Evolutionary conservation across 2,329 filamentous ascomycete species (phyloP), one percentile per base, ranked within the genome.

Genomic region (Stagonosporopsis cucurbitacearum): DNA sequence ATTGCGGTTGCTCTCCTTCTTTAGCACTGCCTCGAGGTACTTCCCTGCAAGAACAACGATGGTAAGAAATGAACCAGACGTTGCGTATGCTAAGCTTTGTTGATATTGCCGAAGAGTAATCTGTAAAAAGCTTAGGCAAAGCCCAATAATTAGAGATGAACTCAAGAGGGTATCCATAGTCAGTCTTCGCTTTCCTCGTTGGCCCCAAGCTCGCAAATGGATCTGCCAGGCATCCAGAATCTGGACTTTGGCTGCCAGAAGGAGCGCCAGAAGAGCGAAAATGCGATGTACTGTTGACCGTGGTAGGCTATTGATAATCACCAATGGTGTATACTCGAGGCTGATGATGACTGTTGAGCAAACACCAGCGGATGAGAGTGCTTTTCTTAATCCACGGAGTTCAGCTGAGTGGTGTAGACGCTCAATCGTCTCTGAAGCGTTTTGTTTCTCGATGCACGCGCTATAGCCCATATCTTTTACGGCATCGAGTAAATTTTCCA

Each of bases 11-110:
- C 42, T 28, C 30, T 57, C 53, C 25, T 28, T 43, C 11, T 39
- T 36, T 20, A 57, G 36, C 4, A 57, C 53, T 22, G 47, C 36
- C 42, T 57, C 53, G 3, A 51, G 25, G 22, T 54, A 54, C 35
- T 25, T 54, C 6, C 51, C 51, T 8, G 45, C 37, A n/a, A 49
- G 44, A n/a, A 54, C 32, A n/a, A 54, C 39, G 3, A 54, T 32
- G 11, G 51, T 44, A 36, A 49, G 35, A 17, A 49, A 49, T 12
- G 44, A 49, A 25, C 51, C 45, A 23, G 51, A 49, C 15, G 44
- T 43, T 17, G 37, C 33, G 28, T 47, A 41, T 32, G 33, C 20
- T 12, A 37, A 12, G 37, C 23, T 30, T 9, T 33, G 12, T 35
- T 22, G 8, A 6, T 25, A 19, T 33, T 19, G 23, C n/a, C 30